Conservation (phyloP, 176 grass and related monocot species). For the Eragrostis nindensis region DNA sequence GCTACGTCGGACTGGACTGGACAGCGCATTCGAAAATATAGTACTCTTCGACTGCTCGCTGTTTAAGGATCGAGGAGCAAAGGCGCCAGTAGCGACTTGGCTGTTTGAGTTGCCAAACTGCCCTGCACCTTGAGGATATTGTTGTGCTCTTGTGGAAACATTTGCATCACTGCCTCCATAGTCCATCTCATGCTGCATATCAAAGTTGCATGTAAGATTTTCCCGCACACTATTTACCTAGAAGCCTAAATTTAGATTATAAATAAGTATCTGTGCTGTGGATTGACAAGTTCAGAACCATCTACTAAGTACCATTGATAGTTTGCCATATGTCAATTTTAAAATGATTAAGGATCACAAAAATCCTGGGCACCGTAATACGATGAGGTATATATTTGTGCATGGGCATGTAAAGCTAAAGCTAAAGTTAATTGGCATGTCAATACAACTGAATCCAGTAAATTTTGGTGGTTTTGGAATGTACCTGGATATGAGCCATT, state of each 20-base stretch:
- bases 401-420: no score
- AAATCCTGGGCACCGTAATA: no score
- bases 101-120: constrained; percentile 28
- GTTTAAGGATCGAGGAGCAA: background rate
- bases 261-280: no score
- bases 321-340: no score
- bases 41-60: constrained; percentile 43
- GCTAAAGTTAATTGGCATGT: no score
- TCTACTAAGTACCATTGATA: no score
- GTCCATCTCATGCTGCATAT: constrained; percentile 63
- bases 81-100: background rate
- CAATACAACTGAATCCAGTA: background rate
- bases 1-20: constrained; percentile 49
- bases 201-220: background rate
- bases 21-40: constrained; percentile 49
- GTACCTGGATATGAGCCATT: constrained; percentile 61
- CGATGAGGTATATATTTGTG: no score
- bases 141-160: constrained; percentile 26
- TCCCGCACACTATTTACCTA: background rate
- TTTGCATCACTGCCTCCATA: constrained; percentile 39
- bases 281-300: no score
- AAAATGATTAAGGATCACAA: no score
- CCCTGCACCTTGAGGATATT: constrained; percentile 24
- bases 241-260: background rate
- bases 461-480: background rate